Percentiles rank a stretch among this genome's conserved stretches.
phyloP scores from a whole-genome alignment of 352 stramenopile species.

The Pythium rhizo-oryzae region DNA sequence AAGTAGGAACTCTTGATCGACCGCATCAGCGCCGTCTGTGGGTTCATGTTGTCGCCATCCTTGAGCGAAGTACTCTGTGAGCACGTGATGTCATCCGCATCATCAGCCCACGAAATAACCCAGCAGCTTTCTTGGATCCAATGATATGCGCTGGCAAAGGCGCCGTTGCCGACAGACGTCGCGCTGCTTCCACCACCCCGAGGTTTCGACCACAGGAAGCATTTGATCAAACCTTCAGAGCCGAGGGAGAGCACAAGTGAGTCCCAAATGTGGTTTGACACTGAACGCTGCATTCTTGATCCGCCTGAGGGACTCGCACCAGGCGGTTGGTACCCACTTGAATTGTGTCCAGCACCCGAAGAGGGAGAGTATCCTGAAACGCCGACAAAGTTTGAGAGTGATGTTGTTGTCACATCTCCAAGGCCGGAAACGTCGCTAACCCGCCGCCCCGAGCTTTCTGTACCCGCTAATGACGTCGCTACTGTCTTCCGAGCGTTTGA shows the following conservation, averaged over 20 bases:
- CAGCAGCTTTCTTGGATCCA: constrained; percentile 83
- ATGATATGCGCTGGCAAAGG: constrained; percentile 35
- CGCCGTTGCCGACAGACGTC: constrained; percentile 8
- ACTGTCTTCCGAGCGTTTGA: constrained; percentile 10
- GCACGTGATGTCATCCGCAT: constrained; percentile 82
- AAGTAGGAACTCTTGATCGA: constrained; percentile 86
- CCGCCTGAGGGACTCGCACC: not conserved
- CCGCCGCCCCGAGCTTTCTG: constrained; percentile 17
- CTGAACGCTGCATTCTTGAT: not conserved
- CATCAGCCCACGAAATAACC: constrained; percentile 84
- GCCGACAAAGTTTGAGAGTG: constrained; percentile 22
- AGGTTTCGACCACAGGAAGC: constrained; percentile 80
- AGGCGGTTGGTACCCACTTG: not conserved
- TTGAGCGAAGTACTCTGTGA: constrained; percentile 82
- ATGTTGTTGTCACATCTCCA: not conserved
- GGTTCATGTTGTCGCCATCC: constrained; percentile 84
- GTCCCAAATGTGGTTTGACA: constrained; percentile 49
- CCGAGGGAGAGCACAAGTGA: constrained; percentile 76
- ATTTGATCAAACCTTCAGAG: constrained; percentile 76
- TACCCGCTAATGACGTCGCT: constrained; percentile 22
- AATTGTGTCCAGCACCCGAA: not conserved
- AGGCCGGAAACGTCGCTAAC: constrained; percentile 10
- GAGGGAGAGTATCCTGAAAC: constrained; percentile 4
- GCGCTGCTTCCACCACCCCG: constrained; percentile 36
- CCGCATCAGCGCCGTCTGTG: constrained; percentile 75